phyloP scores from a whole-genome alignment of 2,329 filamentous ascomycete genomes.

The Verticillium nonalfalfae region DNA sequence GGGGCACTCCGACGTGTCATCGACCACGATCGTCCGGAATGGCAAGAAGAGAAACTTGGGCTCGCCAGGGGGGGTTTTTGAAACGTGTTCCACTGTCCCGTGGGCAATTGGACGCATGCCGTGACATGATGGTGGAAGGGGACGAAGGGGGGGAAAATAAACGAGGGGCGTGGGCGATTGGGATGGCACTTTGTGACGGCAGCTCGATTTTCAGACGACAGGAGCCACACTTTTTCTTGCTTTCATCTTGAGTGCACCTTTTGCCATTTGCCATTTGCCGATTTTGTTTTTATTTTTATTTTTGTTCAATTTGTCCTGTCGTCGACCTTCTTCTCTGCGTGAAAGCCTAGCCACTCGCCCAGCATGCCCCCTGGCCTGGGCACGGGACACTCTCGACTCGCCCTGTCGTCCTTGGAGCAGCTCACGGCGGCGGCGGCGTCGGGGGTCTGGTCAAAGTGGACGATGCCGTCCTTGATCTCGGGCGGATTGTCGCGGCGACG shows the following conservation, averaged over 20 bases:
- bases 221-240: neutral
- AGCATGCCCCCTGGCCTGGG: constrained; percentile 81
- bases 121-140: too few species aligned
- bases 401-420: constrained; percentile 26
- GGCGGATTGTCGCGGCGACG: constrained; percentile 25
- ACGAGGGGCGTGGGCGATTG: neutral
- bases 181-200: neutral
- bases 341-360: constrained; percentile 69
- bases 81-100: neutral
- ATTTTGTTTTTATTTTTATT: too few species aligned
- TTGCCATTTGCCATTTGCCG: too few species aligned
- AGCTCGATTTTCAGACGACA: neutral
- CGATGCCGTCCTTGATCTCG: constrained; percentile 38
- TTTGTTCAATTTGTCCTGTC: neutral
- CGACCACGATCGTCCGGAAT: neutral
- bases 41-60: neutral
- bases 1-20: constrained; percentile 1
- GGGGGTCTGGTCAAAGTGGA: constrained; percentile 35
- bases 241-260: neutral
- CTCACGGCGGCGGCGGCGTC: constrained; percentile 21
- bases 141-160: too few species aligned
- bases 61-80: neutral
- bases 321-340: constrained; percentile 16
- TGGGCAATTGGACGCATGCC: neutral
- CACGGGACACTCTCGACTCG: constrained; percentile 76